A percentile compares a stretch with the other conserved stretches of the same genome.
These are phyloP conservation scores for Talaromyces piceae DNA, from an alignment of 2,329 filamentous ascomycete species.

Conservation along the genomic window DNA sequence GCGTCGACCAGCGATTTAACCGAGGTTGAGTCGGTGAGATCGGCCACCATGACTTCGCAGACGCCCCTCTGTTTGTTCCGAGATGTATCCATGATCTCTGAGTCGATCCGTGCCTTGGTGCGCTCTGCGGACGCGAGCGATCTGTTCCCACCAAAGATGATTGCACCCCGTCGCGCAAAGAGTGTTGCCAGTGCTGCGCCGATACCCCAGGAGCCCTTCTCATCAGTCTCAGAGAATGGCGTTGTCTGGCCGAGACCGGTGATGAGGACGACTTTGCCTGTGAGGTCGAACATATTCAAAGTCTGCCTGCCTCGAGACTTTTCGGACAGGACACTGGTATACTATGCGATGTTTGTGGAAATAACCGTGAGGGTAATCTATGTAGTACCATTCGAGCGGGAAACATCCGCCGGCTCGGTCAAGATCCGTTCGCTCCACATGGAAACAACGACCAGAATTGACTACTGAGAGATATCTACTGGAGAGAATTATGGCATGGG, in stretches of 20 bases:
- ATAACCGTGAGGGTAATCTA: background rate
- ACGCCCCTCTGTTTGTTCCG: conserved; percentile 13
- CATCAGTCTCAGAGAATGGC: background rate
- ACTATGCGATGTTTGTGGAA: too few relatives aligned
- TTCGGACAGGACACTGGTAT: too few relatives aligned
- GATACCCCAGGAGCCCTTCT: conserved; percentile 5
- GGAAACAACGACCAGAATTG: too few relatives aligned
- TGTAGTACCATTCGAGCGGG: background rate
- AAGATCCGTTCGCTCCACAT: background rate
- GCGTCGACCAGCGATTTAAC: conserved; percentile 47
- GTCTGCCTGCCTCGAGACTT: background rate
- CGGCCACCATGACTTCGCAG: conserved; percentile 37
- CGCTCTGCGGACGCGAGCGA: conserved; percentile 34
- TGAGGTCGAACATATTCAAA: background rate
- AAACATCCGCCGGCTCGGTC: background rate
- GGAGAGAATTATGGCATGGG: too few relatives aligned
- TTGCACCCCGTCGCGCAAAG: conserved; percentile 43
- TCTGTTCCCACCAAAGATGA: conserved; percentile 46
- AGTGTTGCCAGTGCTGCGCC: conserved; percentile 20
- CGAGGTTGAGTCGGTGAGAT: conserved; percentile 47
- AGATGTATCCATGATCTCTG: conserved; percentile 13
- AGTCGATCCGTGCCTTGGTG: conserved; percentile 34
- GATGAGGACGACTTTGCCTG: conserved; percentile 7
- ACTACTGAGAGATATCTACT: too few relatives aligned
- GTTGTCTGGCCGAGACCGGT: conserved; percentile 6